These are phyloP conservation scores for Mycena belliarum DNA, from an alignment of 768 basidiomycete species.

Conservation along the genomic window DNA sequence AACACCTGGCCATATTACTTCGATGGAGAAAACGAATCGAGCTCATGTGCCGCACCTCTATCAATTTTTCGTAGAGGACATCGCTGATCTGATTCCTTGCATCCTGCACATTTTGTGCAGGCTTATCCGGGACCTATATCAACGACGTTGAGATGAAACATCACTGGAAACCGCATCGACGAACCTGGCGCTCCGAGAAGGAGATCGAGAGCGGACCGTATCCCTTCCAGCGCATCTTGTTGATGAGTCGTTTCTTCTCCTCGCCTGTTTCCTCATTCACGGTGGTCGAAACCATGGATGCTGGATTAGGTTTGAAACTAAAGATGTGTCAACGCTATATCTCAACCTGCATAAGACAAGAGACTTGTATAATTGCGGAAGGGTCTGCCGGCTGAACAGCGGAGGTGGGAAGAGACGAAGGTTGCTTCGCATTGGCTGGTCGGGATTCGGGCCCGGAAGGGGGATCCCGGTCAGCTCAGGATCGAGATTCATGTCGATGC, in stretches of 20 bases:
- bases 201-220: constrained; percentile 73
- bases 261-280: constrained; percentile 77
- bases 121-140: constrained; percentile 62
- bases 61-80: constrained; percentile 53
- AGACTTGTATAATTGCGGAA: constrained; percentile 83
- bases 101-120: constrained; percentile 63
- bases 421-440: constrained; percentile 45
- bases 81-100: constrained; percentile 56
- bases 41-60: constrained; percentile 42
- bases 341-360: constrained; percentile 8
- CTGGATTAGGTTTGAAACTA: constrained; percentile 78
- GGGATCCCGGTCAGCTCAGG: constrained; percentile 40
- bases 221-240: constrained; percentile 84
- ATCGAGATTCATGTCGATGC: constrained; percentile 50
- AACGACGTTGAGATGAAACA: neutral
- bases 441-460: constrained; percentile 10
- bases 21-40: neutral
- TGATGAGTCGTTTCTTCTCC: constrained; percentile 82
- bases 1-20: constrained; percentile 54
- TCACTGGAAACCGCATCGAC: constrained; percentile 8
- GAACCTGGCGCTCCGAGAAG: constrained; percentile 61
- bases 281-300: constrained; percentile 67
- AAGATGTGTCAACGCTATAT: neutral
- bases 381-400: constrained; percentile 78
- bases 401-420: constrained; percentile 86